A percentile compares a stretch with the other conserved stretches of the same genome.
Evolutionary conservation across 257 asterid genomes (phyloP).

Genomic region (Solanum piurae): DNA sequence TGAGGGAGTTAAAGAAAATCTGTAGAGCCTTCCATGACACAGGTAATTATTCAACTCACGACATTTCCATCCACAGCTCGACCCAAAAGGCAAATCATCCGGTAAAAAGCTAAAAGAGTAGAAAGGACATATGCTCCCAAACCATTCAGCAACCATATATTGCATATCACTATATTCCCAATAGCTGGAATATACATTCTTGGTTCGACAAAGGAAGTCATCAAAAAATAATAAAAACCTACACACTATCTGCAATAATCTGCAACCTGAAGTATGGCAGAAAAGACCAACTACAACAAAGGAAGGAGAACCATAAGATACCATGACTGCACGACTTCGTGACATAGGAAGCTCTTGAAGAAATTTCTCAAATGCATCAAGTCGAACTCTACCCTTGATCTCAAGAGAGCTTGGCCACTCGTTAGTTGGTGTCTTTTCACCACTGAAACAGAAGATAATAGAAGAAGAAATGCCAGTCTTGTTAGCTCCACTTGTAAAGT

Average conservation of each 20-base stretch:
- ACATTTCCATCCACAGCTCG: background rate
- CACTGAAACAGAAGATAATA: slow-evolving; percentile 41
- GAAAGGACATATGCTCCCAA: background rate
- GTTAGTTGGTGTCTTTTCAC: slow-evolving; percentile 68
- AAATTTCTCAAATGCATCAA: slow-evolving; percentile 88
- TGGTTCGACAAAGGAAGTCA: slow-evolving; percentile 6
- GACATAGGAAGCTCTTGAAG: slow-evolving; percentile 88
- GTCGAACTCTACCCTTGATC: slow-evolving; percentile 91
- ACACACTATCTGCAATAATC: slow-evolving; percentile 22
- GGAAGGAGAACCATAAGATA: slow-evolving; percentile 61
- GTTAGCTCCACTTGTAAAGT: background rate
- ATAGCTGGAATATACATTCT: slow-evolving; percentile 20
- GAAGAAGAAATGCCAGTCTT: background rate
- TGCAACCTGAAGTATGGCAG: slow-evolving; percentile 24
- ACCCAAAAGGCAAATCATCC: background rate
- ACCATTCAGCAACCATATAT: slow-evolving; percentile 5
- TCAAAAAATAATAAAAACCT: slow-evolving; percentile 8
- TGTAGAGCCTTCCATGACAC: background rate
- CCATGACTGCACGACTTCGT: slow-evolving; percentile 99
- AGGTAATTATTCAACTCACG: background rate
- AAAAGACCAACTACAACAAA: slow-evolving; percentile 25
- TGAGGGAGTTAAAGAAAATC: background rate
- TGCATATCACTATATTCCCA: background rate
- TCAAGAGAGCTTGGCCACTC: slow-evolving; percentile 87
- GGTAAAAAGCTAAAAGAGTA: background rate